These are phyloP conservation scores for Mycena galericulata DNA, from an alignment of 768 basidiomycete genomes.

Conservation along the genomic window DNA sequence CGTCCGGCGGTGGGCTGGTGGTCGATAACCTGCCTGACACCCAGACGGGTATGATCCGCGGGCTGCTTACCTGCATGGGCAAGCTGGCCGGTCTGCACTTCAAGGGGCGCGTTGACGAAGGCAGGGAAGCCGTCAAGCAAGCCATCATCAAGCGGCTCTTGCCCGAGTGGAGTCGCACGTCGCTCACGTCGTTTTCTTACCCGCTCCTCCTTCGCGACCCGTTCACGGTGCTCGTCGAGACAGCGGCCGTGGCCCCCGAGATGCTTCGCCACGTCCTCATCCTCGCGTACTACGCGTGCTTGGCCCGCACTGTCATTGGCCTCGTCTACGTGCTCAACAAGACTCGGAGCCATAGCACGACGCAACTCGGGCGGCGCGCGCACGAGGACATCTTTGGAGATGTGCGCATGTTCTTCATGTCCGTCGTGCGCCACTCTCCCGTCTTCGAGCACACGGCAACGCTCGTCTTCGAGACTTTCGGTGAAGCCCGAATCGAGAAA, in stretches of 20 bases:
- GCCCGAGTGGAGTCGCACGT: conserved; percentile 92
- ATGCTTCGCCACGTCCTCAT: conserved; percentile 91
- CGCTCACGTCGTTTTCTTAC: conserved; percentile 84
- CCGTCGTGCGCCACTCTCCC: conserved; percentile 89
- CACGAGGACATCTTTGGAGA: conserved; percentile 86
- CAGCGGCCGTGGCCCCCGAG: conserved; percentile 90
- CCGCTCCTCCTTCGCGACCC: conserved; percentile 93
- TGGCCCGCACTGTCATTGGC: conserved; percentile 88
- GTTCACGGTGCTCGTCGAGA: conserved; percentile 89
- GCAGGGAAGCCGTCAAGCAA: conserved; percentile 81
- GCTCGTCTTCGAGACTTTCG: conserved; percentile 81
- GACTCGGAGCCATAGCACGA: conserved; percentile 65
- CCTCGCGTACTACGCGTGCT: conserved; percentile 89
- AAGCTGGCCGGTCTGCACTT: conserved; percentile 77
- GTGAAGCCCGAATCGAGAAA: conserved; percentile 88
- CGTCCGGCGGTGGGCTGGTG: conserved; percentile 59
- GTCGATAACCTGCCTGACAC: conserved; percentile 85
- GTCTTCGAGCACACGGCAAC: conserved; percentile 89
- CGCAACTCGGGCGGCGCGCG: conserved; percentile 57
- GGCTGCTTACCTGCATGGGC: conserved; percentile 76
- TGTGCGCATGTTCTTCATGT: conserved; percentile 91
- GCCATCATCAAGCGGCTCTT: conserved; percentile 90
- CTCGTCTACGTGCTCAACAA: conserved; percentile 87
- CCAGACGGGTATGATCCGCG: conserved; percentile 81
- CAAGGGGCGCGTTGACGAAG: conserved; percentile 77